Conservation (phyloP, 805 yeast species). For the Komagataella pastoris region DNA sequence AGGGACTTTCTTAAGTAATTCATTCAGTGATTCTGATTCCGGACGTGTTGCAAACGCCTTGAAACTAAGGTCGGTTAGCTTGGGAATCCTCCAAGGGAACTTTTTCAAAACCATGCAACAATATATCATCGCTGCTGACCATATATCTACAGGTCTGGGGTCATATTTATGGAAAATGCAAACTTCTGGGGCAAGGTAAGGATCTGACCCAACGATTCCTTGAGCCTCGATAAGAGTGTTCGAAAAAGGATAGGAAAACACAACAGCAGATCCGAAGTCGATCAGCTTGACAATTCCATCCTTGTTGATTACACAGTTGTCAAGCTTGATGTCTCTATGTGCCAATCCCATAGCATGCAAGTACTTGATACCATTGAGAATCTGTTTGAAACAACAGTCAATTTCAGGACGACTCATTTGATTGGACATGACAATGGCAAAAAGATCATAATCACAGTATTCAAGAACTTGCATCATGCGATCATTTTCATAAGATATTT, state of each 20-base stretch:
- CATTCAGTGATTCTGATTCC: conserved; percentile 53
- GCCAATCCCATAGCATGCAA: conserved; percentile 79
- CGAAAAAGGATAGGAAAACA: conserved; percentile 77
- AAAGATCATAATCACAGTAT: conserved; percentile 83
- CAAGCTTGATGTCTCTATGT: conserved; percentile 84
- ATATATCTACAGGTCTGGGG: conserved; percentile 87
- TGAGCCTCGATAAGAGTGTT: conserved; percentile 61
- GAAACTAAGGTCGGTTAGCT: conserved; percentile 68
- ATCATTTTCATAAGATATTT: conserved; percentile 80
- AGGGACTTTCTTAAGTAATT: conserved; percentile 42
- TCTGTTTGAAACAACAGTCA: conserved; percentile 82
- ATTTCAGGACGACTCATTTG: conserved; percentile 73
- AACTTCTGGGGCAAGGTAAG: conserved; percentile 87
- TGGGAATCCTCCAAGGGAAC: conserved; percentile 93
- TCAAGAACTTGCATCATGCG: conserved; percentile 88
- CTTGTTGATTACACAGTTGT: conserved; percentile 77
- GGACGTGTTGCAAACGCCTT: conserved; percentile 69
- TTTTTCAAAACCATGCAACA: conserved; percentile 87
- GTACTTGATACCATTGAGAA: conserved; percentile 68
- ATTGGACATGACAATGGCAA: conserved; percentile 90
- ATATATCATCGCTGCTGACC: conserved; percentile 86
- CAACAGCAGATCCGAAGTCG: conserved; percentile 91
- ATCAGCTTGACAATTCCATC: conserved; percentile 82
- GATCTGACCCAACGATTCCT: conserved; percentile 83
- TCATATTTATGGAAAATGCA: conserved; percentile 72